These are phyloP conservation scores for Phycomyces nitens DNA, from an alignment of 192 early-diverging fungal species.

Conservation along the genomic window DNA sequence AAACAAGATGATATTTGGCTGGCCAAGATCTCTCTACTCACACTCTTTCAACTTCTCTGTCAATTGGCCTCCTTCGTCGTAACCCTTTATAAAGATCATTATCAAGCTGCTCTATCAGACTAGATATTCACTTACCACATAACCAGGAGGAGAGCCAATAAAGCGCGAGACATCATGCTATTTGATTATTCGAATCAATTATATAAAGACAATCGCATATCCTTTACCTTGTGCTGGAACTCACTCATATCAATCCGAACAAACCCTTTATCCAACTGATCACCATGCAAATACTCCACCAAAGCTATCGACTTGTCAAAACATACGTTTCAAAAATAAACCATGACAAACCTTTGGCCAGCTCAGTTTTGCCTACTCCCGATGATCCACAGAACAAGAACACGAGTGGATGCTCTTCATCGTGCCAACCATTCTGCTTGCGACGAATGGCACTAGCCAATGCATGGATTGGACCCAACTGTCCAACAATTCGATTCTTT, in stretches of 20 bases:
- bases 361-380: constrained; percentile 43
- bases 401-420: constrained; percentile 45
- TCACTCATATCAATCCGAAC: constrained; percentile 47
- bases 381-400: constrained; percentile 45
- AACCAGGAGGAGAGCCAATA: constrained; percentile 44
- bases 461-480: constrained; percentile 40
- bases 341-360: constrained; percentile 33
- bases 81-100: constrained; percentile 20
- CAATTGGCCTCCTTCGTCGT: constrained; percentile 45
- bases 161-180: constrained; percentile 44
- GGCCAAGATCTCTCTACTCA: too few species aligned
- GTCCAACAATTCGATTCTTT: constrained; percentile 37
- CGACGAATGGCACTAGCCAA: constrained; percentile 44
- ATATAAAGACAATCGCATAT: too few species aligned
- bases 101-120: neutral
- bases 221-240: constrained; percentile 37
- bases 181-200: too few species aligned
- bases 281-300: constrained; percentile 37
- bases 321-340: neutral
- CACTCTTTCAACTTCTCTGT: constrained; percentile 44
- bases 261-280: constrained; percentile 37
- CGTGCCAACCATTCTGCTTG: constrained; percentile 49
- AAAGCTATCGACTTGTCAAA: constrained; percentile 30
- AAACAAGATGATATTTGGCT: too few species aligned
- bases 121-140: constrained; percentile 26